These are phyloP conservation scores for Elaphomyces granulatus DNA, from an alignment of 495 filamentous ascomycete genomes.

Conservation along the genomic window DNA sequence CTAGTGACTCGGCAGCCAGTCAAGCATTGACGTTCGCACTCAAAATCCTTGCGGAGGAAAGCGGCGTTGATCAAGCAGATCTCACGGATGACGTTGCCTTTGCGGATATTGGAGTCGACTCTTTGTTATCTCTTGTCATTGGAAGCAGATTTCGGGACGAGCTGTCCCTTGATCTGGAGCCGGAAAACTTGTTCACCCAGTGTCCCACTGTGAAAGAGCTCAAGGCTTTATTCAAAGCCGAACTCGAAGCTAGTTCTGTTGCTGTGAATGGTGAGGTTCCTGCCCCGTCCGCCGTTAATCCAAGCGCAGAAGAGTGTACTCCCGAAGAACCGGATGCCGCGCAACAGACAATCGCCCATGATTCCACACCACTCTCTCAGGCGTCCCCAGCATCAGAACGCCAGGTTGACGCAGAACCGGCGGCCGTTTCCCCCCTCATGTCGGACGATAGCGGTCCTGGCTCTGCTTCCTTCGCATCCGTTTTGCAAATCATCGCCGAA, in stretches of 20 bases:
- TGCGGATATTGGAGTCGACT: conserved; percentile 38
- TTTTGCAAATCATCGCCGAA: conserved; percentile 49
- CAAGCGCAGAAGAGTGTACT: no score
- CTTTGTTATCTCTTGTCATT: conserved; percentile 34
- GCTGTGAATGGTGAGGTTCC: neutral
- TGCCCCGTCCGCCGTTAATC: no score
- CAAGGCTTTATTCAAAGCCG: conserved; percentile 11
- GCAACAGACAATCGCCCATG: conserved; percentile 13
- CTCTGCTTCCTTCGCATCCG: conserved; percentile 24
- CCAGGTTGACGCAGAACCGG: conserved; percentile 17
- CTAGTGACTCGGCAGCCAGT: neutral
- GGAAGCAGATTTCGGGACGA: conserved; percentile 22
- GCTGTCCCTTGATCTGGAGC: conserved; percentile 16
- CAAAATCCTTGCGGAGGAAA: conserved; percentile 13
- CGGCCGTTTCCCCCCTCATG: neutral
- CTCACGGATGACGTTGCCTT: conserved; percentile 21
- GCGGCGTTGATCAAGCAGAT: conserved; percentile 12
- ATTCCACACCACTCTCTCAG: no score
- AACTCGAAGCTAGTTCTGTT: neutral
- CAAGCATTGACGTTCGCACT: neutral
- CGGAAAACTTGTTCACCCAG: conserved; percentile 10
- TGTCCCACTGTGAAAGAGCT: conserved; percentile 34
- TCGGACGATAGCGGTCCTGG: conserved; percentile 6
- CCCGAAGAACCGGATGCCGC: conserved; percentile 18
- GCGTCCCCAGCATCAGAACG: no score